Evolutionary conservation across 176 grass and related monocot genomes (phyloP).

Genomic region (Musa schizocarpa): DNA sequence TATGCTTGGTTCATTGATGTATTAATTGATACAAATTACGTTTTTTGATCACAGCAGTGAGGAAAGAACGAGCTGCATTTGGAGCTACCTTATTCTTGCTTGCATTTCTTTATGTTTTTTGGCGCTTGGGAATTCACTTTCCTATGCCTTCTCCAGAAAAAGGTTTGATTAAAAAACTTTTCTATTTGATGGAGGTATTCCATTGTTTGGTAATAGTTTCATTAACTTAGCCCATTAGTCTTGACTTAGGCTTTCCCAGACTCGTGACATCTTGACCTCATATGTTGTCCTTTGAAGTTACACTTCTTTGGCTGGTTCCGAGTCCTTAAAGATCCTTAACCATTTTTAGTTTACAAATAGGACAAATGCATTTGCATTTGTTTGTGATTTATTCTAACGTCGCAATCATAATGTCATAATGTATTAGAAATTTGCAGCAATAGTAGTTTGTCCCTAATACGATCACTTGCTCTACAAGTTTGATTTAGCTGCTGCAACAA

Average conservation of each 20-base stretch:
- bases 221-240: not conserved
- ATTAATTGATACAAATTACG: constrained; percentile 3
- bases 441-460: not conserved
- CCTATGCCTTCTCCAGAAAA: constrained; percentile 97
- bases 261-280: not conserved
- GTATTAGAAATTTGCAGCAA: not conserved
- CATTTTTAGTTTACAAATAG: not conserved
- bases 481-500: not conserved
- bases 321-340: not conserved
- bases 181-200: not conserved
- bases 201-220: not conserved
- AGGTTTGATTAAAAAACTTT: constrained; percentile 33
- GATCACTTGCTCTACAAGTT: not conserved
- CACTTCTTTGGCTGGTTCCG: not conserved
- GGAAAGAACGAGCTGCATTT: constrained; percentile 58
- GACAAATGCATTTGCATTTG: not conserved
- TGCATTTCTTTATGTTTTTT: constrained; percentile 85
- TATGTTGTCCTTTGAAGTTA: not conserved
- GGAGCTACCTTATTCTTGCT: constrained; percentile 58
- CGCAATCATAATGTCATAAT: not conserved
- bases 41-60: constrained; percentile 49
- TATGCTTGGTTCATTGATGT: not conserved
- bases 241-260: not conserved
- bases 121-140: constrained; percentile 99
- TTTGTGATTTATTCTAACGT: not conserved